Evolutionary conservation across 2,329 filamentous ascomycete species (phyloP).

Genomic region (Penicillium sp.): DNA sequence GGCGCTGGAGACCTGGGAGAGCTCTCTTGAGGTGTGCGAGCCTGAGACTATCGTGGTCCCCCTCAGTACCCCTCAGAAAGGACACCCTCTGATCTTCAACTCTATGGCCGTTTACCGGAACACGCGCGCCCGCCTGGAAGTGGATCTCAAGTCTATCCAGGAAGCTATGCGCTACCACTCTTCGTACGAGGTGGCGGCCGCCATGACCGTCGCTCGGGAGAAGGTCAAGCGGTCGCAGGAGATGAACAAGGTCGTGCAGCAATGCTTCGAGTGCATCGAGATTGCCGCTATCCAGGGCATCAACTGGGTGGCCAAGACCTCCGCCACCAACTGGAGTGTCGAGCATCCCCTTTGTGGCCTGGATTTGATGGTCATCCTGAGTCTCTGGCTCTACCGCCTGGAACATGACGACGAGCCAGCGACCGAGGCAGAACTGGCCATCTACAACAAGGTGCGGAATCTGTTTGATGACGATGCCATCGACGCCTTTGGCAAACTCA

Average conservation of each 20-base stretch:
- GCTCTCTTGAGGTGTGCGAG: constrained; percentile 87
- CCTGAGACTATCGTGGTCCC: constrained; percentile 82
- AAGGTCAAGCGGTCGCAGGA: constrained; percentile 91
- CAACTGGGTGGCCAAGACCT: constrained; percentile 96
- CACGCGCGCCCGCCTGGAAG: constrained; percentile 82
- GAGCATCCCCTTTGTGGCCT: constrained; percentile 95
- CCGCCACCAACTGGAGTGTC: constrained; percentile 97
- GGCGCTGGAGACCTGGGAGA: constrained; percentile 98
- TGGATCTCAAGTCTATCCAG: constrained; percentile 91
- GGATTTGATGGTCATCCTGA: constrained; percentile 96
- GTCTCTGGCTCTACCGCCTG: constrained; percentile 95
- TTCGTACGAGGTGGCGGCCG: constrained; percentile 90
- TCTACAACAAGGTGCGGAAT: constrained; percentile 66
- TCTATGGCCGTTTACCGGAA: constrained; percentile 96
- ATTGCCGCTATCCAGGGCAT: constrained; percentile 91
- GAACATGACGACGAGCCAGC: constrained; percentile 92
- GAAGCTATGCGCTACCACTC: constrained; percentile 96
- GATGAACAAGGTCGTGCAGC: constrained; percentile 98
- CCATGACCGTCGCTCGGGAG: constrained; percentile 91
- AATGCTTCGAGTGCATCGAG: constrained; percentile 96
- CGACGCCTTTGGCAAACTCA: constrained; percentile 77
- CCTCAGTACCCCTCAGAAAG: constrained; percentile 88
- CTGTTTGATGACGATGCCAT: constrained; percentile 83
- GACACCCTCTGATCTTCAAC: constrained; percentile 95
- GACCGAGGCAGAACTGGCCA: constrained; percentile 39